A percentile compares a stretch with the other conserved stretches of the same genome.
These are phyloP conservation scores for Daedaleopsis sinensis DNA, from an alignment of 768 basidiomycete genomes.

Conservation along the genomic window DNA sequence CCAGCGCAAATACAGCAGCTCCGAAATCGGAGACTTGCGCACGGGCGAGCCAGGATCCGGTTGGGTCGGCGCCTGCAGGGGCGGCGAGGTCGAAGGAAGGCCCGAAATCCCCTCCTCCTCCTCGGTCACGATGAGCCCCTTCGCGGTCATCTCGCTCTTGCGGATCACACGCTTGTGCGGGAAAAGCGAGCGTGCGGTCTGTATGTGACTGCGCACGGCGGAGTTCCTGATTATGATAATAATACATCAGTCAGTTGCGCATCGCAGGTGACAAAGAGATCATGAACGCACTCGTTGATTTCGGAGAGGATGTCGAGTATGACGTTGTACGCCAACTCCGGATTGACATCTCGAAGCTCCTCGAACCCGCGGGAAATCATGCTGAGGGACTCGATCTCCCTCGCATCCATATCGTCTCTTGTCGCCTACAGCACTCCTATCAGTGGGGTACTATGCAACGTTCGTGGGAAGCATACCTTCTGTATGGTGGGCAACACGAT, in stretches of 20 bases:
- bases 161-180: slow-evolving; percentile 79
- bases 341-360: slow-evolving; percentile 81
- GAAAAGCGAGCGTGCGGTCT: slow-evolving; percentile 79
- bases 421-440: slow-evolving; percentile 51
- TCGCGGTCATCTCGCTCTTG: slow-evolving; percentile 83
- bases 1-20: slow-evolving; percentile 97
- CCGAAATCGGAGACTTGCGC: slow-evolving; percentile 88
- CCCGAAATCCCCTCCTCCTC: slow-evolving; percentile 74
- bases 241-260: background rate
- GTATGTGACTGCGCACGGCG: slow-evolving; percentile 79
- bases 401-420: slow-evolving; percentile 84
- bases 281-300: slow-evolving; percentile 79
- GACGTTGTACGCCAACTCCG: slow-evolving; percentile 84
- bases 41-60: slow-evolving; percentile 43
- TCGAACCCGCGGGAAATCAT: slow-evolving; percentile 90
- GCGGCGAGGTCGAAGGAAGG: slow-evolving; percentile 42
- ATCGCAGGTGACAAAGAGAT: slow-evolving; percentile 2
- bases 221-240: slow-evolving; percentile 54
- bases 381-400: slow-evolving; percentile 85
- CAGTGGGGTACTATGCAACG: background rate
- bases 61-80: slow-evolving; percentile 31
- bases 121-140: slow-evolving; percentile 83
- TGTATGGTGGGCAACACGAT: slow-evolving; percentile 81
- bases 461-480: slow-evolving; percentile 47
- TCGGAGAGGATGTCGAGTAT: slow-evolving; percentile 89